phyloP scores from a whole-genome alignment of 768 basidiomycete genomes.

The Pisolithus tinctorius region DNA sequence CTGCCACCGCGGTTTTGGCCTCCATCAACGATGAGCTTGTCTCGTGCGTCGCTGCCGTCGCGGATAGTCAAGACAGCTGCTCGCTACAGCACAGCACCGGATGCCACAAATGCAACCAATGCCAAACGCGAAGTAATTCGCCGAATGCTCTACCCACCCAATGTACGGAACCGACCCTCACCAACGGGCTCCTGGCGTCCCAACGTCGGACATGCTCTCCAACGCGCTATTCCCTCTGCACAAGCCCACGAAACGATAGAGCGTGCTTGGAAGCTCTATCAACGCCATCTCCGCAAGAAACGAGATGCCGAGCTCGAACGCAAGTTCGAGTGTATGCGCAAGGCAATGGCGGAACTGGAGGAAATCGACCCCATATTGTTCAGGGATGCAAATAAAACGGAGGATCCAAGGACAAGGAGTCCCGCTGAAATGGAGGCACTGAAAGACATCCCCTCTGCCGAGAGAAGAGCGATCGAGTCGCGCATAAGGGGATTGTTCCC shows the following conservation, averaged over 20 bases:
- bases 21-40: conserved; percentile 23
- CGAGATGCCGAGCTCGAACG: conserved; percentile 61
- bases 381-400: conserved; percentile 63
- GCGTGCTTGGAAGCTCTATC: conserved; percentile 82
- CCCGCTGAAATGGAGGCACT: conserved; percentile 49
- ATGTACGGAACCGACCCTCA: conserved; percentile 59
- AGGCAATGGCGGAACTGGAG: conserved; percentile 79
- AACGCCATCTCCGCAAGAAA: conserved; percentile 64
- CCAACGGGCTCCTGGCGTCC: conserved; percentile 83
- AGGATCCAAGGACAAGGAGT: conserved; percentile 65
- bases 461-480: conserved; percentile 68
- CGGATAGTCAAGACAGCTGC: conserved; percentile 30
- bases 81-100: conserved; percentile 35
- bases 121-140: conserved; percentile 69
- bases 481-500: conserved; percentile 80
- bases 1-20: background rate
- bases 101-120: conserved; percentile 33
- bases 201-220: conserved; percentile 68
- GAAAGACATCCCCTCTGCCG: conserved; percentile 57
- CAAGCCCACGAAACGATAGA: conserved; percentile 92
- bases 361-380: conserved; percentile 45
- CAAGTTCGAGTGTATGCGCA: conserved; percentile 77
- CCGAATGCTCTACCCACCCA: conserved; percentile 73
- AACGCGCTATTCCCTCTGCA: conserved; percentile 77
- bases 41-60: conserved; percentile 24